These are phyloP conservation scores for Mycena alexandri DNA, from an alignment of 768 basidiomycete species.

Conservation along the genomic window DNA sequence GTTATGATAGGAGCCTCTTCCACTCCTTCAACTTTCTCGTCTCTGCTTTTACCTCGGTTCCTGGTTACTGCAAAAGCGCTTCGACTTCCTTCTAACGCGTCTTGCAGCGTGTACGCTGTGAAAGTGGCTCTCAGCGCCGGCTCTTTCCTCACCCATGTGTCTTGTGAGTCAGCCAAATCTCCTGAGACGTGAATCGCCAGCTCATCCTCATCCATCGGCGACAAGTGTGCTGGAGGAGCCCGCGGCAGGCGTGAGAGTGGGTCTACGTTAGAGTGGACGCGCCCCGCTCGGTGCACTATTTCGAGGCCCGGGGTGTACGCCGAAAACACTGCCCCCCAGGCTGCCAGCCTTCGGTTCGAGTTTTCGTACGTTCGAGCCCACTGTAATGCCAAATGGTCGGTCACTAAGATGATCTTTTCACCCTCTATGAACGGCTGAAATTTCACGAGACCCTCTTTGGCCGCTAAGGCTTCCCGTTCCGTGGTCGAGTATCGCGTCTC, in stretches of 20 bases:
- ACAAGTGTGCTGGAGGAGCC: background rate
- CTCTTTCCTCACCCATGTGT: background rate
- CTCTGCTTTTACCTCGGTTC: too few species aligned
- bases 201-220: background rate
- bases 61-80: background rate
- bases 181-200: background rate
- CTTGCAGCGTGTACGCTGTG: background rate
- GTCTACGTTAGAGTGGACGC: constrained; percentile 25
- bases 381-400: constrained; percentile 28
- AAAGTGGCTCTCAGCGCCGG: background rate
- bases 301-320: constrained; percentile 15
- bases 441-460: constrained; percentile 43
- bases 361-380: constrained; percentile 32
- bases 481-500: constrained; percentile 45
- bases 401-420: constrained; percentile 37
- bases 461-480: constrained; percentile 44
- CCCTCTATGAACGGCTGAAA: constrained; percentile 49
- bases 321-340: constrained; percentile 44
- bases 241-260: constrained; percentile 3
- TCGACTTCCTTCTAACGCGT: background rate
- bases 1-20: too few species aligned
- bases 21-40: too few species aligned
- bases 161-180: background rate
- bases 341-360: constrained; percentile 29
- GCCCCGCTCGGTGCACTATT: constrained; percentile 16